These are phyloP conservation scores for Syzygium aromaticum DNA, from an alignment of 345 rosid genomes.

Conservation along the genomic window DNA sequence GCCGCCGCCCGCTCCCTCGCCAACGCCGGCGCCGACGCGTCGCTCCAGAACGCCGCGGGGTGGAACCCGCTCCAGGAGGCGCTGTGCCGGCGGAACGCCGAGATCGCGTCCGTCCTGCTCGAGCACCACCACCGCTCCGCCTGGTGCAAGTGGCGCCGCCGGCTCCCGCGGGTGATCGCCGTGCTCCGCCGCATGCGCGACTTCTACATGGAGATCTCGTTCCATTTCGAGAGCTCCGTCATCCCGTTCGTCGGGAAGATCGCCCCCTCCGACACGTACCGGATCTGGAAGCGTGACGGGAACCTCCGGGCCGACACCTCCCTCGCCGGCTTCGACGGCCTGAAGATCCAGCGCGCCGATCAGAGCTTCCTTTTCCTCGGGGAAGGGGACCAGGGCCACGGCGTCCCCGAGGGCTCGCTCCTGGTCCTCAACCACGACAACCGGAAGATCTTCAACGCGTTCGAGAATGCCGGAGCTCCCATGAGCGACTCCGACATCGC, in stretches of 20 bases:
- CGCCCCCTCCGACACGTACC: conserved; percentile 95
- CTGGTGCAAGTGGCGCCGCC: conserved; percentile 90
- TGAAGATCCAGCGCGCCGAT: conserved; percentile 80
- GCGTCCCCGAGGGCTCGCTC: conserved; percentile 57
- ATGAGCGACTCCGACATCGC: conserved; percentile 55
- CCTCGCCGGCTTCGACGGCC: conserved; percentile 79
- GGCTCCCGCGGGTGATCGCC: conserved; percentile 64
- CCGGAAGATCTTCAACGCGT: conserved; percentile 62
- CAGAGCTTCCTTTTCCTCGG: conserved; percentile 85
- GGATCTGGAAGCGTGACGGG: conserved; percentile 92
- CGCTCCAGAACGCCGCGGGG: conserved; percentile 72
- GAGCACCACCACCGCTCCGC: conserved; percentile 53
- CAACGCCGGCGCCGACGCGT: conserved; percentile 65
- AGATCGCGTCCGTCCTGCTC: conserved; percentile 38
- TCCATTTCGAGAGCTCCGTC: conserved; percentile 88
- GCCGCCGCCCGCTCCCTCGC: conserved; percentile 40
- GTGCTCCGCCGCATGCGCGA: conserved; percentile 78
- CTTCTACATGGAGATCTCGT: conserved; percentile 90
- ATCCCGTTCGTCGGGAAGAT: conserved; percentile 83
- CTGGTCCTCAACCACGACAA: conserved; percentile 68
- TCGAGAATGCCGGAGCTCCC: conserved; percentile 63
- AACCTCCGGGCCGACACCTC: conserved; percentile 84
- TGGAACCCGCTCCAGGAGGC: conserved; percentile 89
- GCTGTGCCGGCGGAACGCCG: conserved; percentile 49
- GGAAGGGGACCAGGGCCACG: conserved; percentile 54